Percentiles rank a stretch among this genome's conserved stretches.
Evolutionary conservation across 495 filamentous ascomycete genomes (phyloP).

Genomic region (Trichoderma asperelloides): DNA sequence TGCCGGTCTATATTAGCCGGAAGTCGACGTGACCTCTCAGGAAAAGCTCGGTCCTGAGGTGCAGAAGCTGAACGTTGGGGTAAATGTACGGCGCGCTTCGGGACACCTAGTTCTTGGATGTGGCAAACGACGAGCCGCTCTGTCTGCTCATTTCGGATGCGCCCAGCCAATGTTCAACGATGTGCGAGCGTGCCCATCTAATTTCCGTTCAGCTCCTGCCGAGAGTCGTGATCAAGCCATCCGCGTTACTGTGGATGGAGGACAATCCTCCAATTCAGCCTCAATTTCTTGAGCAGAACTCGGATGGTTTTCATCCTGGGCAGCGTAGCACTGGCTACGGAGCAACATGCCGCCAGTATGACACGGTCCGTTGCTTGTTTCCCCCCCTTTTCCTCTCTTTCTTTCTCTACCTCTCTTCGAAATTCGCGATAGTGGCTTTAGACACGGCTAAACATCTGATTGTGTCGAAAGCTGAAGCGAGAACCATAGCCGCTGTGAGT

Average conservation of each 20-base stretch:
- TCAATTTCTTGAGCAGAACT: not conserved
- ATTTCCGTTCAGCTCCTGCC: not conserved
- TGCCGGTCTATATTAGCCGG: slow-evolving; percentile 1
- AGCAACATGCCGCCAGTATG: not conserved
- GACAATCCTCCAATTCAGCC: slow-evolving; percentile 2
- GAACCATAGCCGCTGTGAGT: not conserved
- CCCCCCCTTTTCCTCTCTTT: not conserved
- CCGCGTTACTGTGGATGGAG: not conserved
- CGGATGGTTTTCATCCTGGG: not conserved
- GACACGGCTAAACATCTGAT: not conserved
- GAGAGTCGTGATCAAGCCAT: not conserved
- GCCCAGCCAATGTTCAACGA: not conserved
- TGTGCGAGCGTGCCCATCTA: not conserved
- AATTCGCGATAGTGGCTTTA: not conserved
- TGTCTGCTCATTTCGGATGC: not conserved
- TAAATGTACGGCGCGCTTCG: not conserved
- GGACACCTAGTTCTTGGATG: not conserved
- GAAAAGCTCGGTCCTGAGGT: not conserved
- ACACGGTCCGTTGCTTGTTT: not conserved
- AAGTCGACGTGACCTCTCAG: not conserved
- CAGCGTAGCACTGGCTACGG: not conserved
- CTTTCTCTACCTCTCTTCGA: not conserved
- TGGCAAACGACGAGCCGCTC: not conserved
- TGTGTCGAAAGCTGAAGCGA: not conserved
- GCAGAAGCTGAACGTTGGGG: slow-evolving; percentile 5